Evolutionary conservation across 2,329 filamentous ascomycete species (phyloP), one percentile per base, ranked within the genome.

Genomic region (Ascosphaera apis): DNA sequence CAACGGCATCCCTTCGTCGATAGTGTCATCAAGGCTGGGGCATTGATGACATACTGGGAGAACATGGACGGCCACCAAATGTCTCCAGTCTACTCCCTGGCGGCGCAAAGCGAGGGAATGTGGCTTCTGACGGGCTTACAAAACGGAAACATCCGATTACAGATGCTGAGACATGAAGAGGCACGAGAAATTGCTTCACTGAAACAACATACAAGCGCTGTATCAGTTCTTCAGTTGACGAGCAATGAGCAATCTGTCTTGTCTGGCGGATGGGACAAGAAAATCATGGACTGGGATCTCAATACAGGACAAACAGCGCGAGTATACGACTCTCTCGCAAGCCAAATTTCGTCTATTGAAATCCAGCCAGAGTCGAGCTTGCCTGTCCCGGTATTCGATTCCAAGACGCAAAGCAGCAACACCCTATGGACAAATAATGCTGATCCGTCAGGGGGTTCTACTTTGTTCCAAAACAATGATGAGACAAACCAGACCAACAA

Each of bases 1-100:
- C 88, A 98, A 58, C 68, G 80, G 34, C 88, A 98, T 51, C 88
- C 88, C 0, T 98, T 95, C 48, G 88, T 98, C 30, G 88, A 98
- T 52, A 92, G 81, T 47, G 88, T 98, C 31, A 81, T 82, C 38
- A 98, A 98, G 55, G 84, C 86, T 2, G 88, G 84, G 1, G 80
- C 92, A 4, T 60, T 95, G 35, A 75, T 93, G 67, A 91, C 80
- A 36, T 98, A 98, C 54, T 98, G 88, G 88, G 88, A 93, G 54
- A 98, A 95, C 48, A 84, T 93, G 52, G 86, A 98, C 50, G 69
- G 72, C 2, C 56, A 58, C 33, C 51, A 55, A 3, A 56, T 86
- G n/a, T 91, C 82, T 7, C 83, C 88, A 0, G 86, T 98, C 0
- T 98, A 98, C 54, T 91, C 84, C 4, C 62, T 98, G 17, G 88